Evolutionary conservation across 331 rosid genomes (phyloP).

Genomic region (Quercus lobata): DNA sequence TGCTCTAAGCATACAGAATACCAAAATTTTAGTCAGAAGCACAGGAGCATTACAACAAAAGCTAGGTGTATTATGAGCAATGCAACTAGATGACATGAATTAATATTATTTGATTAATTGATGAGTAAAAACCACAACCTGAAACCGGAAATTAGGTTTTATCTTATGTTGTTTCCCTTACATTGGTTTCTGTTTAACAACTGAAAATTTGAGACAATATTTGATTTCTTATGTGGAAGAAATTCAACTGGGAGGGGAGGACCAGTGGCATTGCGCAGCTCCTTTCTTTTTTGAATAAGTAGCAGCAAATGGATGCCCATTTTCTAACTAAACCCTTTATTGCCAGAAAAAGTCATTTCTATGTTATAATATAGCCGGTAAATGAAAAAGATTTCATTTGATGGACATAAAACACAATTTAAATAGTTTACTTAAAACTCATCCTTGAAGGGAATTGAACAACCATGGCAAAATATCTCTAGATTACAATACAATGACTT

Average conservation of each 20-base stretch:
- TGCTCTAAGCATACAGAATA: constrained; percentile 63
- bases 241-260: constrained; percentile 1
- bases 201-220: background rate
- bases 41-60: background rate
- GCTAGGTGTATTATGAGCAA: constrained; percentile 5
- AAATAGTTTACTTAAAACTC: no score
- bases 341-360: background rate
- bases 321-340: background rate
- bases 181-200: background rate
- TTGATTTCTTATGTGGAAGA: background rate
- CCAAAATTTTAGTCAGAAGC: constrained; percentile 26
- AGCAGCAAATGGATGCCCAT: background rate
- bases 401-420: background rate
- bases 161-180: background rate
- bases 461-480: background rate
- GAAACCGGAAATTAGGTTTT: background rate
- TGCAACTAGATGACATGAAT: constrained; percentile 9
- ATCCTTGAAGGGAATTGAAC: background rate
- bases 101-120: constrained; percentile 2
- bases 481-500: constrained; percentile 3
- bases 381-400: no score
- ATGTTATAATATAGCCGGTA: background rate
- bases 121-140: background rate
- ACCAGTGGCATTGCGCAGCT: background rate
- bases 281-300: background rate